Evolutionary conservation across 352 stramenopile genomes (phyloP).

Genomic region (Pythium phragmitis): DNA sequence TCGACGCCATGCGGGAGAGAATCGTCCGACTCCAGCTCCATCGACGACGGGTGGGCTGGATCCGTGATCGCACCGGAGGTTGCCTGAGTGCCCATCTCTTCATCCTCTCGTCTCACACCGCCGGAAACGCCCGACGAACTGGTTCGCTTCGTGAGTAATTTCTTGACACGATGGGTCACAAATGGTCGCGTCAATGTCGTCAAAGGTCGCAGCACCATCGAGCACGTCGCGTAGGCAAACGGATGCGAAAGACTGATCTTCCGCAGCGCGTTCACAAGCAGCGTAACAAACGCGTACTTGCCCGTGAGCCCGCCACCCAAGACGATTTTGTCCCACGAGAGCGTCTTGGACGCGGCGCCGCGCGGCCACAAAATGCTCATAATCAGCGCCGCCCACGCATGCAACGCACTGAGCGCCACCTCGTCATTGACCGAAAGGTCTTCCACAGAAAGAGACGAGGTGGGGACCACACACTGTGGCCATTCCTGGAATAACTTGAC

Average conservation of each 20-base stretch:
- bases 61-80: neutral
- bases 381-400: slow-evolving; percentile 82
- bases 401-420: slow-evolving; percentile 65
- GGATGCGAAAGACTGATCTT: slow-evolving; percentile 80
- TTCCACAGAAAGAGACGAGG: neutral
- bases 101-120: neutral
- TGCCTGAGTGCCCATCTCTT: neutral
- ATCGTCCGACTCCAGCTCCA: slow-evolving; percentile 1
- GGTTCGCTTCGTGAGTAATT: slow-evolving; percentile 57
- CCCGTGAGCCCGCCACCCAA: slow-evolving; percentile 59
- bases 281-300: slow-evolving; percentile 75
- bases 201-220: slow-evolving; percentile 79
- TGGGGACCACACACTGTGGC: slow-evolving; percentile 30
- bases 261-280: slow-evolving; percentile 72
- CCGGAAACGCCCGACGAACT: neutral
- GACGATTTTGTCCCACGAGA: slow-evolving; percentile 82
- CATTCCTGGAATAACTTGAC: slow-evolving; percentile 69
- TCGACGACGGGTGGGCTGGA: neutral
- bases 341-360: slow-evolving; percentile 60
- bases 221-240: slow-evolving; percentile 68
- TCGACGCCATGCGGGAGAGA: neutral
- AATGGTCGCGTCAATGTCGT: slow-evolving; percentile 80
- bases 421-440: slow-evolving; percentile 62
- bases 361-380: slow-evolving; percentile 89
- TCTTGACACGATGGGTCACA: slow-evolving; percentile 69